Conservation (phyloP, 2,329 filamentous ascomycete species). For the Aspergillus nomiae region DNA sequence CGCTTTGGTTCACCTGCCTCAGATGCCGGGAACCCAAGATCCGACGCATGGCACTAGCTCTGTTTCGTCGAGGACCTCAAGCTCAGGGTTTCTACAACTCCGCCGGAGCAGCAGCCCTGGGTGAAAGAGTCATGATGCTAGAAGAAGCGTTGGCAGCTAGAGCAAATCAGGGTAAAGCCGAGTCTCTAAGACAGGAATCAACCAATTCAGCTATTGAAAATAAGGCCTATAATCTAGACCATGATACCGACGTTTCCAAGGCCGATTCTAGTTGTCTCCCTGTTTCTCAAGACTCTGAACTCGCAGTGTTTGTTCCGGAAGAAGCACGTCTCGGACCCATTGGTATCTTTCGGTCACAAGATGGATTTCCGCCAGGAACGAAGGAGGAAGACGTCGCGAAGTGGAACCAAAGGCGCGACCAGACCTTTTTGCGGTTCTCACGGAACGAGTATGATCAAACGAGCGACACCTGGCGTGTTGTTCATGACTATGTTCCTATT, state of each 20-base stretch:
- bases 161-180: neutral
- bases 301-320: slow-evolving; percentile 11
- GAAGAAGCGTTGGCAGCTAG: slow-evolving; percentile 28
- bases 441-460: slow-evolving; percentile 22
- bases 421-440: slow-evolving; percentile 25
- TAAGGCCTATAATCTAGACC: neutral
- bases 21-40: slow-evolving; percentile 9
- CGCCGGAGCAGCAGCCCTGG: slow-evolving; percentile 2
- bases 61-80: slow-evolving; percentile 7
- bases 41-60: slow-evolving; percentile 3
- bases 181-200: too few relatives aligned
- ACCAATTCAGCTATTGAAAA: neutral
- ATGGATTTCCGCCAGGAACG: slow-evolving; percentile 10
- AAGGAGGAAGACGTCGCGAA: slow-evolving; percentile 20
- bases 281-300: neutral
- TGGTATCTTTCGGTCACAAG: slow-evolving; percentile 20
- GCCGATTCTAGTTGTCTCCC: neutral
- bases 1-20: slow-evolving; percentile 10
- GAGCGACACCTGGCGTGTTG: slow-evolving; percentile 20
- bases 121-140: slow-evolving; percentile 26
- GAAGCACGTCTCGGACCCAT: slow-evolving; percentile 29
- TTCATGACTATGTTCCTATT: slow-evolving; percentile 27
- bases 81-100: slow-evolving; percentile 12
- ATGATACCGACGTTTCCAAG: neutral
- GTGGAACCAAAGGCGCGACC: slow-evolving; percentile 23